A percentile compares a stretch with the other conserved stretches of the same genome.
Conservation (phyloP, 441 rosid genomes). For the Mallotus japonicus region DNA sequence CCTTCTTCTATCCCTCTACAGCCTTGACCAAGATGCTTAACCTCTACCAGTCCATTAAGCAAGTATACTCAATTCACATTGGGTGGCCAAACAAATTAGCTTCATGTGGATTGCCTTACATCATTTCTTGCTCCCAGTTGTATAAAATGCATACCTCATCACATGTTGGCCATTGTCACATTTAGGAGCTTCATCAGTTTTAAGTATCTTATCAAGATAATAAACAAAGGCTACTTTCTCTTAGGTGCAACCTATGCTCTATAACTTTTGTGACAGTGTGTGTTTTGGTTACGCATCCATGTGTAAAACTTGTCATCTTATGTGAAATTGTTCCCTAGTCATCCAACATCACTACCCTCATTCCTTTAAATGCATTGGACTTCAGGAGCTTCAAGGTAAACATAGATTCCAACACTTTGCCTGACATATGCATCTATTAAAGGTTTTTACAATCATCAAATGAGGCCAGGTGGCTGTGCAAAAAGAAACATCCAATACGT, state of each 20-base stretch:
- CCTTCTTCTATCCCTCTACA: background rate
- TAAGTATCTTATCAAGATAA: background rate
- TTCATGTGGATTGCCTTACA: background rate
- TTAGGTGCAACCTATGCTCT: background rate
- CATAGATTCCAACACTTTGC: background rate
- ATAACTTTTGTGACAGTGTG: background rate
- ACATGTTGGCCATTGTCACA: background rate
- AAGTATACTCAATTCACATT: background rate
- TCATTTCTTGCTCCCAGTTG: background rate
- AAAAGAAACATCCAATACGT: background rate
- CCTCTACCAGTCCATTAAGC: background rate
- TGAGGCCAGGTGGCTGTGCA: background rate
- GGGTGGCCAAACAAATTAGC: background rate
- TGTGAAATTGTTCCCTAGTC: background rate
- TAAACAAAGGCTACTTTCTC: background rate
- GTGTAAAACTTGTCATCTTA: background rate
- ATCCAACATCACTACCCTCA: background rate
- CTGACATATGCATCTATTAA: background rate
- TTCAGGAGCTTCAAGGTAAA: background rate
- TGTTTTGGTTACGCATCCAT: background rate
- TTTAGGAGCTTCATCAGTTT: slow-evolving; percentile 4
- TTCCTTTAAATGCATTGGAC: background rate
- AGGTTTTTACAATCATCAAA: background rate
- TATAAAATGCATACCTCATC: background rate
- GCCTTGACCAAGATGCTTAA: background rate